These are phyloP conservation scores for Tagetes erecta DNA, from an alignment of 129 eudicot genomes.

Conservation along the genomic window DNA sequence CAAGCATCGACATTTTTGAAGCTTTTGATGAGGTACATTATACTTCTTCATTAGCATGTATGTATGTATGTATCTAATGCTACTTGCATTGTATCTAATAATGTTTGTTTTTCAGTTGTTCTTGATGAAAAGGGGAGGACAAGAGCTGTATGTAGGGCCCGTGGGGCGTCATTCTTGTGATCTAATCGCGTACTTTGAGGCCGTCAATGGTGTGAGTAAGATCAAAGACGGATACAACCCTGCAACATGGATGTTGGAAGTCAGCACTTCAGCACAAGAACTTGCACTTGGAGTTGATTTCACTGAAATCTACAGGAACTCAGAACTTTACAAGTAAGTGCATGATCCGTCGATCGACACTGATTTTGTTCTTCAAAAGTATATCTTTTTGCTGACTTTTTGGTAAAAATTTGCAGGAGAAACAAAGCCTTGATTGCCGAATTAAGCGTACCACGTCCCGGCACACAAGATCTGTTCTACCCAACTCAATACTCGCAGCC, in stretches of 20 bases:
- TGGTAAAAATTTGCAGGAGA: constrained; percentile 34
- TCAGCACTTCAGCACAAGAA: constrained; percentile 56
- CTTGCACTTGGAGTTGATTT: constrained; percentile 51
- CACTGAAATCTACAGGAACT: constrained; percentile 48
- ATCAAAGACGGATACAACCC: constrained; percentile 71
- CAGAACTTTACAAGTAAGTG: constrained; percentile 51
- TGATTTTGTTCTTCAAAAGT: not conserved
- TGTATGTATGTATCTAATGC: not conserved
- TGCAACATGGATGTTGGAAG: constrained; percentile 80
- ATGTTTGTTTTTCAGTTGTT: constrained; percentile 53
- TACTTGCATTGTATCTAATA: not conserved
- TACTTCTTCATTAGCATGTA: not conserved
- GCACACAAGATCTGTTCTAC: constrained; percentile 38
- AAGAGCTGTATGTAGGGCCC: constrained; percentile 79
- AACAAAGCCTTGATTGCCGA: constrained; percentile 47
- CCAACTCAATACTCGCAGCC: constrained; percentile 44
- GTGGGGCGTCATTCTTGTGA: constrained; percentile 74
- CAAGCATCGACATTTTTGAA: constrained; percentile 63
- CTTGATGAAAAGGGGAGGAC: constrained; percentile 84
- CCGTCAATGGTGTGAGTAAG: constrained; percentile 51
- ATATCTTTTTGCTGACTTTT: constrained; percentile 1
- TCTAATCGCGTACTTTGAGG: constrained; percentile 70
- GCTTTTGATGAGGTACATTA: constrained; percentile 55
- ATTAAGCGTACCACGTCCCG: constrained; percentile 41
- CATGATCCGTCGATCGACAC: not conserved